Percentiles rank a stretch among this genome's conserved stretches.
phyloP scores from a whole-genome alignment of 257 asterid species.

The Solanum dulcamara region DNA sequence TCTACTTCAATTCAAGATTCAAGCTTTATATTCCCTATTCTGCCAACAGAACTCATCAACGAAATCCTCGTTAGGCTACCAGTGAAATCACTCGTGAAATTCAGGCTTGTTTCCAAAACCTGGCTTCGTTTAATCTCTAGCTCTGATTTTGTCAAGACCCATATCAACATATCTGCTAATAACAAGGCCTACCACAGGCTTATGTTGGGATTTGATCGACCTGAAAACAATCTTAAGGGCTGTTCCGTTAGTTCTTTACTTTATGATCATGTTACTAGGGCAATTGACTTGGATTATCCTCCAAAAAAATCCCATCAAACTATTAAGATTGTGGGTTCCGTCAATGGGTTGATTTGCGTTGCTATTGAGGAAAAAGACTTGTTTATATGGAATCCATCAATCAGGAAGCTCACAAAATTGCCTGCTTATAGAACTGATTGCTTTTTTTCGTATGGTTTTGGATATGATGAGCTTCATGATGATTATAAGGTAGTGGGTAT shows the following conservation, averaged over 20 bases:
- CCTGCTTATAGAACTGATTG: background rate
- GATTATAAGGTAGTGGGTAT: background rate
- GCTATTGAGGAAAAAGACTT: background rate
- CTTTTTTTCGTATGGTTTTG: background rate
- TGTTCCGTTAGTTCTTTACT: background rate
- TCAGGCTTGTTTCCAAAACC: no score
- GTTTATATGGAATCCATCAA: background rate
- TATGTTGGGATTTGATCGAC: background rate
- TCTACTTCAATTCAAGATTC: background rate
- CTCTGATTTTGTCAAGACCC: background rate
- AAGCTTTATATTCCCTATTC: no score
- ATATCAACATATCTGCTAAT: background rate
- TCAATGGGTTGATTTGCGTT: background rate
- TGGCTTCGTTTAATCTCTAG: background rate
- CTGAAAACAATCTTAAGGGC: background rate
- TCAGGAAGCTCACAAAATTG: background rate
- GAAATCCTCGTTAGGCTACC: background rate
- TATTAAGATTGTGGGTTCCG: background rate
- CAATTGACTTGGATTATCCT: background rate
- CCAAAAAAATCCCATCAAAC: background rate
- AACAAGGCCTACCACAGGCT: background rate
- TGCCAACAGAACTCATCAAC: background rate
- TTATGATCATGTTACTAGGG: background rate
- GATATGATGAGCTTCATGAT: background rate
- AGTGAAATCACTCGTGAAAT: background rate